Conservation (phyloP, 805 yeast genomes). For the Candida suzukii region DNA sequence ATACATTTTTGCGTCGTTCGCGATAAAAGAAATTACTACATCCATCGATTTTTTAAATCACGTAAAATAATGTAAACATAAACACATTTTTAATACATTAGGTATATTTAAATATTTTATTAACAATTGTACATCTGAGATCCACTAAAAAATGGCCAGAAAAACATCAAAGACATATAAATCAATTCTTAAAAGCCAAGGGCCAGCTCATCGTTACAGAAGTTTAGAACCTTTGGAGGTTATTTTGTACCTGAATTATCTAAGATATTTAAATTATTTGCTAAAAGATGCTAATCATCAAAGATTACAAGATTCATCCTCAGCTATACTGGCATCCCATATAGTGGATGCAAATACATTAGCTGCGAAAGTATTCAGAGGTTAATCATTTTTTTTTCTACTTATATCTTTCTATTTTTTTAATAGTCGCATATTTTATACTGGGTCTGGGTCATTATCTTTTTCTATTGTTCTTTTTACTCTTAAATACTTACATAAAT, state of each 20-base stretch:
- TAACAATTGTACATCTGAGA: too few species aligned
- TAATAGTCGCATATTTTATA: background rate
- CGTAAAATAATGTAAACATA: too few species aligned
- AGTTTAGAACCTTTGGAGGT: constrained; percentile 15
- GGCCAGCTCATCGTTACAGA: too few species aligned
- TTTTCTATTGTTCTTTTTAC: too few species aligned
- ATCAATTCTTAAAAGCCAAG: too few species aligned
- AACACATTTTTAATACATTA: too few species aligned
- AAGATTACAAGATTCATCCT: constrained; percentile 33
- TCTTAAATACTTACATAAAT: background rate
- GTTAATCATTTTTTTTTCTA: constrained; percentile 16
- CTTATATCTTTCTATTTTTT: background rate
- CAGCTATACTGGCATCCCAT: constrained; percentile 36
- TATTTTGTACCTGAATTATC: constrained; percentile 38
- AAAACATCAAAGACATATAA: too few species aligned
- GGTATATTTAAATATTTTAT: too few species aligned
- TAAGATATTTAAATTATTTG: constrained; percentile 37
- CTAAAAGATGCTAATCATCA: constrained; percentile 31
- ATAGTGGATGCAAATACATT: constrained; percentile 15
- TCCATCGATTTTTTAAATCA: too few species aligned
- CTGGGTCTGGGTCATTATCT: background rate
- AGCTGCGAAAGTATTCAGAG: constrained; percentile 21
- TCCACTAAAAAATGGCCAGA: too few species aligned
- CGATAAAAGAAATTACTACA: too few species aligned
- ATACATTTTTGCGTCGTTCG: too few species aligned